Evolutionary conservation across 352 stramenopile genomes (phyloP), one percentile per base, ranked within the genome.

Genomic region (Blastocystis sp.): DNA sequence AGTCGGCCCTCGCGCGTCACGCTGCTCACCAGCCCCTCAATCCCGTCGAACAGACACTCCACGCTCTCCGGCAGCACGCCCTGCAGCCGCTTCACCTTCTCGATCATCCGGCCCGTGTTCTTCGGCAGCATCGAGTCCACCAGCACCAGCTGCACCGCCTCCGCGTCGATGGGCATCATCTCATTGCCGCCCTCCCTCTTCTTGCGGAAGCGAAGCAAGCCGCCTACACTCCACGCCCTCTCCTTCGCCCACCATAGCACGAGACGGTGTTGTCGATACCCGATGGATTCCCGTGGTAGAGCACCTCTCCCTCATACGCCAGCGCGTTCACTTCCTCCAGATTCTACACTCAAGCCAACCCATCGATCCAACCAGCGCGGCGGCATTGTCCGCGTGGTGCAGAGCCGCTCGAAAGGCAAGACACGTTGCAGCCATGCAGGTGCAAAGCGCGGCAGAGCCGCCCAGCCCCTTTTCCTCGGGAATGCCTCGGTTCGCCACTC

Each of bases 181-280:
- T 89, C 77, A 70, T 93, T 93, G 11, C 89, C 90, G 0, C 92
- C 90, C 52, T 89, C 86, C 0, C 91, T 90, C 14, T 90, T 77
- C 70, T 94, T 94, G 17, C 90, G 89, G 88, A 95, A 96, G 62
- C 92, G 61, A 34, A 97, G 89, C n/a, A 93, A 90, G 0, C 94
- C 94, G 41, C 93, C 93, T 76, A 48, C 23, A n/a, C 7, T 69
- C 34, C 4, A 76, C 23, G 43, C 11, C 11, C 4, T 9, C 11
- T 9, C 43, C 11, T 14, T 9, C 10, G 34, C 4, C 11, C 52
- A 76, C 89, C 89, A 89, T 93, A 96, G 48, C 92, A 92, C 40
- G 92, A 93, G 14, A 97, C 92, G 0, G 93, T 97, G 87, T 97
- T 97, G 91, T 97, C 94, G 40, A 96, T 92, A 61, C 94, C 94